Base-by-base conservation (phyloP, 1,284 basidiomycete species). In the Irpex lacteus region DNA sequence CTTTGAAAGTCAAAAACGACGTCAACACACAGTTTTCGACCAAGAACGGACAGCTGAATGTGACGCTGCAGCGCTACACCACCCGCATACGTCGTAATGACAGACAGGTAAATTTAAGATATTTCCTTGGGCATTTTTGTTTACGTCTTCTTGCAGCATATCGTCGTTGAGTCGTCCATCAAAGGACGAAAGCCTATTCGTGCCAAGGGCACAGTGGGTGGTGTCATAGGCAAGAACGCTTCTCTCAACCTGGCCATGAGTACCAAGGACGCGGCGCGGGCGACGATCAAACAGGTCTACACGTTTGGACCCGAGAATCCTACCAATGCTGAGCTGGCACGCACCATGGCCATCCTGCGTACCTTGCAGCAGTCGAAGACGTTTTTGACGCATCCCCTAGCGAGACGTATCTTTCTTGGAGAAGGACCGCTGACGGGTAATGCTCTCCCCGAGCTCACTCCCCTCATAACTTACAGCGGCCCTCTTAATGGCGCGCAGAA, bases 401-500 rank as follows among this genome's bases (percentile, higher is more conserved):
- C 50, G 11, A 8, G 50, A 11, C 15, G 50, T 15, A 53, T 53
- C 18, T 53, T 15, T 53, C 50, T 53, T 18, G 50, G 50, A n/a
- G 50, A 15, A 53, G 15, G 13, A 18, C 8, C 9, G n/a, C 18
- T 26, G 21, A n/a, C 50, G n/a, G 21, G 21, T 26, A n/a, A 19
- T 18, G 15, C 50, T 15, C 18, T 8, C 1, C 50, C 9, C 15
- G 8, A 8, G 13, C 8, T n/a, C 8, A 53, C 9, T 8, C 50
- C 50, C n/a, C 2, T 18, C 8, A 53, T 53, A 8, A 11, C 9
- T 18, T 18, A n/a, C 50, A 53, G 8, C 18, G 13, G 50, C 5
- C 50, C 15, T 9, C 76, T 89, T 7, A 89, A 89, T 72, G 9
- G 70, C 9, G 88, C 87, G 9, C 88, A 90, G 69, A 75, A 76